Percentiles rank a stretch among this genome's conserved stretches.
Conservation (phyloP, 2,329 filamentous ascomycete genomes). For the Aspergillus sp. region DNA sequence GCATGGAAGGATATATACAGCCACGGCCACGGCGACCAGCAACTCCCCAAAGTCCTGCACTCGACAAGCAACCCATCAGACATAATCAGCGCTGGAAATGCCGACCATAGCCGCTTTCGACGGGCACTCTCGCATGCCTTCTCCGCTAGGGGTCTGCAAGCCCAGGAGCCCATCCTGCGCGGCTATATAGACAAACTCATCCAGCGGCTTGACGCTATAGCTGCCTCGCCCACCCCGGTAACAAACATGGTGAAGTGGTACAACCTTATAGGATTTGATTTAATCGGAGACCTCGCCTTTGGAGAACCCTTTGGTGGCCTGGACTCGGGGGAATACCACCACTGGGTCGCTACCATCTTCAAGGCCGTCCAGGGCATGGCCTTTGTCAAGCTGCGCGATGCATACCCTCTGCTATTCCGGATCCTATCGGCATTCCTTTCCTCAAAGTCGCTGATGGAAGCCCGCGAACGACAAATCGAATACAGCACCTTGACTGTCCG, state of each 20-base stretch:
- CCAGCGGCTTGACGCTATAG: slow-evolving; percentile 13
- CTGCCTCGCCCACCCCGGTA: not conserved
- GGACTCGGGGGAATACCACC: not conserved
- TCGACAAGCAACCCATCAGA: not conserved
- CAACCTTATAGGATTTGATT: slow-evolving; percentile 19
- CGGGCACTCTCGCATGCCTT: slow-evolving; percentile 37
- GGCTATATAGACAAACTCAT: slow-evolving; percentile 32
- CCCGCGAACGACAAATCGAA: too few species aligned
- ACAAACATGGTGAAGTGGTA: slow-evolving; percentile 8
- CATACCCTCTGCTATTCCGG: too few species aligned
- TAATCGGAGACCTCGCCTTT: slow-evolving; percentile 17
- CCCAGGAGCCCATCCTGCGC: slow-evolving; percentile 35
- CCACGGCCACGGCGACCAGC: not conserved
- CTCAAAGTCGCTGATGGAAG: too few species aligned
- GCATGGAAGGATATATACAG: slow-evolving; percentile 41
- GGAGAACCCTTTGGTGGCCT: slow-evolving; percentile 14
- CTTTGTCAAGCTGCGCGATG: not conserved
- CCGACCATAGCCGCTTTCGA: slow-evolving; percentile 33
- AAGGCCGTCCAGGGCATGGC: not conserved
- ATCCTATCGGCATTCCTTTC: too few species aligned
- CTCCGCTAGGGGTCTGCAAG: slow-evolving; percentile 32
- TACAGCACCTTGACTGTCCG: too few species aligned
- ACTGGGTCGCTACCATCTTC: slow-evolving; percentile 13
- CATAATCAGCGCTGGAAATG: slow-evolving; percentile 11
- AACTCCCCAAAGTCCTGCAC: not conserved